Conservation (phyloP, 176 grass and related monocot species). For the Zizania latifolia region DNA sequence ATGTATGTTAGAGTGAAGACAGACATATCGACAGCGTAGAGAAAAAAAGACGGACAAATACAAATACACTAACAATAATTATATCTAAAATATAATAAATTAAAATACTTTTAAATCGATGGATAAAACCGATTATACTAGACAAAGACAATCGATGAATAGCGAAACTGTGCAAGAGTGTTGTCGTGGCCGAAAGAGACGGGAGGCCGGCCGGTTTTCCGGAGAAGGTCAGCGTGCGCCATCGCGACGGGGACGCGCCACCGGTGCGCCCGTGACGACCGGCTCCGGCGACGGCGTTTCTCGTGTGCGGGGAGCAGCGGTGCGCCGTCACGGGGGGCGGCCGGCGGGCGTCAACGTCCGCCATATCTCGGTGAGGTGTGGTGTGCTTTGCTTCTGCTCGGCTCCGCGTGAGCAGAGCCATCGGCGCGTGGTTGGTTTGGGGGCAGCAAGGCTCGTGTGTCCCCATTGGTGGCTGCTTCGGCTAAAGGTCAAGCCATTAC, state of each 20-base stretch:
- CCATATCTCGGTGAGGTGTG: neutral
- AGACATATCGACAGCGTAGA: no score
- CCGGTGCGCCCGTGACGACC: neutral
- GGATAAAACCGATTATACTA: no score
- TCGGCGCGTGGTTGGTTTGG: neutral
- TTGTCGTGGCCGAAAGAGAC: slow-evolving; percentile 17
- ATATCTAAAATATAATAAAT: no score
- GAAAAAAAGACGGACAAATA: no score
- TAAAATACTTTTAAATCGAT: no score
- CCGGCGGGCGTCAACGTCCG: slow-evolving; percentile 7
- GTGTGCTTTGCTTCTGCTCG: neutral
- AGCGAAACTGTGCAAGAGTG: no score
- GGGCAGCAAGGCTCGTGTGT: slow-evolving; percentile 25
- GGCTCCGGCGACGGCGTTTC: slow-evolving; percentile 1
- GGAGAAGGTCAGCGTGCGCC: slow-evolving; percentile 12
- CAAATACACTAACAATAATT: no score
- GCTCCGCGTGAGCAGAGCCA: neutral
- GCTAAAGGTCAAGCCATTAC: slow-evolving; percentile 27
- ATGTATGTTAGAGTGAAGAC: no score
- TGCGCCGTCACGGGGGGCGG: neutral
- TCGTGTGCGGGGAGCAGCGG: neutral
- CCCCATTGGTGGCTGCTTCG: slow-evolving; percentile 8
- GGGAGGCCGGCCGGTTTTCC: neutral
- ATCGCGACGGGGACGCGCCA: slow-evolving; percentile 42
- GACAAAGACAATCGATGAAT: no score